Percentiles rank a stretch among this genome's conserved stretches.
phyloP scores from a whole-genome alignment of 2,329 filamentous ascomycete species.

The Sordariomycetes sp. region DNA sequence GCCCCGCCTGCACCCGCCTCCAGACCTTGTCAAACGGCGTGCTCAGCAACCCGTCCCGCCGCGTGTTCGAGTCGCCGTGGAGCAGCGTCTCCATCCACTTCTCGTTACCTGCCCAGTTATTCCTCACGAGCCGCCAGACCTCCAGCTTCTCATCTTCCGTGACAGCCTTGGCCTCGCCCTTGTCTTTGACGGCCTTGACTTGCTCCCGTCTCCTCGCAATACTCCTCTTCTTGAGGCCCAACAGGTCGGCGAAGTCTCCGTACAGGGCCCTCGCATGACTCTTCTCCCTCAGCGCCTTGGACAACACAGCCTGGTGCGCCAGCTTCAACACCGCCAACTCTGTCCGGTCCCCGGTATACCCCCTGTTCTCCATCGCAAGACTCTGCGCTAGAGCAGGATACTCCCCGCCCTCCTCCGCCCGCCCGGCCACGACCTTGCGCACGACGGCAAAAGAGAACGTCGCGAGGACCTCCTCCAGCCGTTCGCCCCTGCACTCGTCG shows the following conservation, averaged over 20 bases:
- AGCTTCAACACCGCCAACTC: conserved; percentile 54
- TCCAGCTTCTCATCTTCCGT: conserved; percentile 28
- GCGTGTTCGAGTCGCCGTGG: conserved; percentile 45
- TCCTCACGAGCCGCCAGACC: conserved; percentile 47
- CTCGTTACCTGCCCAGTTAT: conserved; percentile 69
- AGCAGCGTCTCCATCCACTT: conserved; percentile 62
- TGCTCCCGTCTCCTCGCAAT: conserved; percentile 40
- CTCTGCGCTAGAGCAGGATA: conserved; percentile 35
- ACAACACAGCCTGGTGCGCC: conserved; percentile 57
- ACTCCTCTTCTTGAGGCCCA: conserved; percentile 49
- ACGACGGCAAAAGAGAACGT: conserved; percentile 75
- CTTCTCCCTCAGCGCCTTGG: conserved; percentile 44
- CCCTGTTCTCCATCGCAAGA: conserved; percentile 45
- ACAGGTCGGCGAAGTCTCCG: conserved; percentile 46
- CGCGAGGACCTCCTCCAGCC: conserved; percentile 74
- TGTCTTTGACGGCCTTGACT: conserved; percentile 17
- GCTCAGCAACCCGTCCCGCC: conserved; percentile 49
- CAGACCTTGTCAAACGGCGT: conserved; percentile 59
- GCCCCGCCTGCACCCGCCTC: conserved; percentile 48
- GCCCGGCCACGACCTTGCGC: conserved; percentile 46
- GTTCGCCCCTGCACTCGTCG: conserved; percentile 88
- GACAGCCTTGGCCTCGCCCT: conserved; percentile 15
- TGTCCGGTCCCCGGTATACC: conserved; percentile 38
- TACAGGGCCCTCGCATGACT: conserved; percentile 45
- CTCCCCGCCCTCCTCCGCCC: conserved; percentile 20